Conservation (phyloP, 2,329 filamentous ascomycete genomes). For the Colletotrichum melonis region DNA sequence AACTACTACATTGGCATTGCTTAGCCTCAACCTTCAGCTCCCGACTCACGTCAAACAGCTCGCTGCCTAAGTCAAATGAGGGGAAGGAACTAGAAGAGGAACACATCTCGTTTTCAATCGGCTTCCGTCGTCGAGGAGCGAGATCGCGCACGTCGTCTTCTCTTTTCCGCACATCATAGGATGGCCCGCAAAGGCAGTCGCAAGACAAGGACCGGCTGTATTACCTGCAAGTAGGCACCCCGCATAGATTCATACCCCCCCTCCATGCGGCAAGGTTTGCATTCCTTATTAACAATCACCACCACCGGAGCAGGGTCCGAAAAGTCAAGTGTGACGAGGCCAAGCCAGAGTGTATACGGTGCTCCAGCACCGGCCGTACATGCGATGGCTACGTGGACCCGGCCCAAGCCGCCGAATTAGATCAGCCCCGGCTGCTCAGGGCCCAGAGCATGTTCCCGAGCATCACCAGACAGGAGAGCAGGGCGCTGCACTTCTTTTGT, state of each 20-base stretch:
- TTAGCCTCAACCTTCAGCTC: not conserved
- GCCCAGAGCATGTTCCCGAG: not conserved
- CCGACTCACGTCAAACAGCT: not conserved
- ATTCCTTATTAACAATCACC: not conserved
- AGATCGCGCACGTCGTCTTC: not conserved
- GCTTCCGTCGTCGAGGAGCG: not conserved
- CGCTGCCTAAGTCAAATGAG: not conserved
- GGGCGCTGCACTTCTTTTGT: conserved; percentile 30
- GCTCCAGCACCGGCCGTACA: conserved; percentile 64
- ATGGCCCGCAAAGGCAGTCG: conserved; percentile 51
- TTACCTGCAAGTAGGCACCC: conserved; percentile 63
- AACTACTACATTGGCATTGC: not conserved
- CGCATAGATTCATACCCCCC: not conserved
- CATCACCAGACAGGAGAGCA: conserved; percentile 1
- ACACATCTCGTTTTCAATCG: not conserved
- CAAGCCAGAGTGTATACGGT: conserved; percentile 63
- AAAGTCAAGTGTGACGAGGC: conserved; percentile 68
- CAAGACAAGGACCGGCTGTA: conserved; percentile 61
- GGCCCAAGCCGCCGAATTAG: conserved; percentile 24
- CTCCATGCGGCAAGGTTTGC: too few species aligned
- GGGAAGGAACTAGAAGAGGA: not conserved
- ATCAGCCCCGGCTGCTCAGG: not conserved
- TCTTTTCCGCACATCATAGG: not conserved
- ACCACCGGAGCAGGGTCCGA: conserved; percentile 54
- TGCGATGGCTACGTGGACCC: conserved; percentile 63